Percentiles rank a stretch among this genome's conserved stretches.
Evolutionary conservation across 139 green algal genomes (phyloP).

Genomic region (Nannochloris sp.): DNA sequence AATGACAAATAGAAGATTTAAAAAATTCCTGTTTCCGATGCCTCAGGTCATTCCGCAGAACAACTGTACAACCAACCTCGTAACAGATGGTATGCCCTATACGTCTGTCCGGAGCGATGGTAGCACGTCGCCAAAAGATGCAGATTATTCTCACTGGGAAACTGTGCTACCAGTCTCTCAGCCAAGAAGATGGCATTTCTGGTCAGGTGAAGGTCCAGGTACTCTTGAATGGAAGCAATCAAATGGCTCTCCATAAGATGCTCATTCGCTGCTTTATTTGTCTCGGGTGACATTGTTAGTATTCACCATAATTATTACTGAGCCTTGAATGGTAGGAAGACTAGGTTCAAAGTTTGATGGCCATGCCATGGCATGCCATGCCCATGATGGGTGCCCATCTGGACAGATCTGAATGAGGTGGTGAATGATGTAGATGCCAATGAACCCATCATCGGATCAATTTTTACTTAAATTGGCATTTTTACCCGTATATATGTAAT

Average conservation of each 20-base stretch:
- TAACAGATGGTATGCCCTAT: constrained; percentile 66
- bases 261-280: neutral
- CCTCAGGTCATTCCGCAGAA: neutral
- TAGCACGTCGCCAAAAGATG: constrained; percentile 78
- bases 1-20: neutral
- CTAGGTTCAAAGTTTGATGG: no score
- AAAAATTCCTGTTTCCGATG: neutral
- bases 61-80: constrained; percentile 28
- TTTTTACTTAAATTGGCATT: no score
- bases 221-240: constrained; percentile 46
- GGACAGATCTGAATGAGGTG: no score
- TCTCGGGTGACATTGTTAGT: no score
- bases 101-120: constrained; percentile 58
- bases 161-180: constrained; percentile 69
- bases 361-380: no score
- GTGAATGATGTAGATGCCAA: no score
- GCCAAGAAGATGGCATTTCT: constrained; percentile 76
- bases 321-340: no score
- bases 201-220: constrained; percentile 50
- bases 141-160: constrained; percentile 64
- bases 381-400: no score
- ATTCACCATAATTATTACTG: no score
- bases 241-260: constrained; percentile 31
- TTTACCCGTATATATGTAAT: no score
- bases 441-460: no score